Conservation (phyloP, 2,329 filamentous ascomycete genomes). For the Endoconidiophora polonica region DNA sequence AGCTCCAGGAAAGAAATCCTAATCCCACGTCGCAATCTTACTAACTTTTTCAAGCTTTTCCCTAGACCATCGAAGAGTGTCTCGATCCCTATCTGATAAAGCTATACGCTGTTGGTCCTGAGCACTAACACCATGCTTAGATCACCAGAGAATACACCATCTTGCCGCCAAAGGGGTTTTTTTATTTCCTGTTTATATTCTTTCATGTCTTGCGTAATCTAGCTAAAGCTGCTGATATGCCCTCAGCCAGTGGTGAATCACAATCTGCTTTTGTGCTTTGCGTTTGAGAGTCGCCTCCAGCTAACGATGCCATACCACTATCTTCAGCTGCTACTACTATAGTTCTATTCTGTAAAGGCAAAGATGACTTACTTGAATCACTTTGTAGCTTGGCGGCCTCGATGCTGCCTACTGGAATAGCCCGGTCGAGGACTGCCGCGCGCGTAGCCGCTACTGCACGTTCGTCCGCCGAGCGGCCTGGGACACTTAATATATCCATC, state of each 20-base stretch:
- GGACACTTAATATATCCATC: conserved; percentile 16
- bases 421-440: not conserved
- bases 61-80: too few species aligned
- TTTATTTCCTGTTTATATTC: not conserved
- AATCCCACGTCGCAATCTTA: too few species aligned
- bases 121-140: too few species aligned
- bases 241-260: conserved; percentile 30
- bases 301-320: not conserved
- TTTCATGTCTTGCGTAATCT: conserved; percentile 30
- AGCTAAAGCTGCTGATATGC: conserved; percentile 44
- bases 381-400: not conserved
- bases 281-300: conserved; percentile 23
- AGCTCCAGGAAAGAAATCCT: too few species aligned
- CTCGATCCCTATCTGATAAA: too few species aligned
- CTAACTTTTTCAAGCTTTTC: too few species aligned
- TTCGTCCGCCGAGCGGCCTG: not conserved
- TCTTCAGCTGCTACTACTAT: not conserved
- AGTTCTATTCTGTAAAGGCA: too few species aligned
- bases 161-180: too few species aligned
- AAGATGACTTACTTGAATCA: not conserved
- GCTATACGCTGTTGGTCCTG: too few species aligned
- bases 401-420: not conserved
- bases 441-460: not conserved
- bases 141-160: too few species aligned
- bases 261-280: conserved; percentile 17